phyloP scores from a whole-genome alignment of 2,329 filamentous ascomycete genomes.

The Thielaviopsis ethacetica region DNA sequence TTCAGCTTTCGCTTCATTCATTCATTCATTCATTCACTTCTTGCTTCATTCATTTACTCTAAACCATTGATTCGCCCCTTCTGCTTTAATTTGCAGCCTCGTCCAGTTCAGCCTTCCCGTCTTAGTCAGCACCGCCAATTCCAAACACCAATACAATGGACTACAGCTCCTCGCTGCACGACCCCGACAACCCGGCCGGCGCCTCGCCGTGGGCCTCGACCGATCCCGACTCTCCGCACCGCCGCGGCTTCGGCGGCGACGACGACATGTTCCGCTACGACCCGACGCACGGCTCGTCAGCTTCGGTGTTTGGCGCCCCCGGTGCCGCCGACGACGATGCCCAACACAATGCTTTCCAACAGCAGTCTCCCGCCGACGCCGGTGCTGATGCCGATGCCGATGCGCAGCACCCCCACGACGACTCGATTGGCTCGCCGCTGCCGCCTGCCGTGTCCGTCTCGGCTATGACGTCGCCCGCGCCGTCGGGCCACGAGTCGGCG shows the following conservation, averaged over 20 bases:
- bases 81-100: neutral
- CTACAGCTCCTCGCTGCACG: conserved; percentile 39
- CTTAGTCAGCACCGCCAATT: neutral
- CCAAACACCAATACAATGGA: conserved; percentile 28
- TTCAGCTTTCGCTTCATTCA: neutral
- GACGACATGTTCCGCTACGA: conserved; percentile 4
- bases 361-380: neutral
- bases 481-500: neutral
- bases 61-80: neutral
- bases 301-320: neutral
- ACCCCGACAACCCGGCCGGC: conserved; percentile 34
- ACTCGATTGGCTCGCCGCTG: neutral
- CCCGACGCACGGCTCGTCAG: neutral
- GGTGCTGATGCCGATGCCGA: neutral
- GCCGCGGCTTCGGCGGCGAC: conserved; percentile 22
- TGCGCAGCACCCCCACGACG: neutral
- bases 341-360: conserved; percentile 6
- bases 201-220: conserved; percentile 36
- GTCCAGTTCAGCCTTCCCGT: neutral
- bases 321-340: neutral
- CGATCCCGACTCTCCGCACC: conserved; percentile 27
- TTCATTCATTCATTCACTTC: neutral
- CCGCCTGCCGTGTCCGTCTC: neutral
- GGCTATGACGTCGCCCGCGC: neutral
- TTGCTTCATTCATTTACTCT: neutral